phyloP scores from a whole-genome alignment of 2,329 filamentous ascomycete species.

The Aureobasidium sp. region DNA sequence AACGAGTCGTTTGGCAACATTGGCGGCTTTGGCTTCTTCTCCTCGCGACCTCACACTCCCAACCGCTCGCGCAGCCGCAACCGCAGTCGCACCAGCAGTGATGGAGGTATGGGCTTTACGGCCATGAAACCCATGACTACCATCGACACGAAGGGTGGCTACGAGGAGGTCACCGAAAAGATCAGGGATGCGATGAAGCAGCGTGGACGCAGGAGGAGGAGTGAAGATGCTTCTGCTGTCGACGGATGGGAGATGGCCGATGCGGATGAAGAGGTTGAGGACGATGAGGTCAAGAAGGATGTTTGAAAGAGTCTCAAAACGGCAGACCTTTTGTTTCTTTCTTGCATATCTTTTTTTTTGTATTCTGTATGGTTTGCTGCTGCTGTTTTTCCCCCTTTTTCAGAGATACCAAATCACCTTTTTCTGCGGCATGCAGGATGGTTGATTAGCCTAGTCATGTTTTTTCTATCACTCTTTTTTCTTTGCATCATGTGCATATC shows the following conservation, averaged over 20 bases:
- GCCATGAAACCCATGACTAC: constrained; percentile 62
- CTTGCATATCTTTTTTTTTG: too few relatives aligned
- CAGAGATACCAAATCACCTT: too few relatives aligned
- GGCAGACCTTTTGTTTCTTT: too few relatives aligned
- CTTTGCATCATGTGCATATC: too few relatives aligned
- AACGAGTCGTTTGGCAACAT: constrained; percentile 95
- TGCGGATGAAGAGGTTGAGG: constrained; percentile 16
- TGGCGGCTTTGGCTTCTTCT: constrained; percentile 79
- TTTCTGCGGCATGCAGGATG: too few relatives aligned
- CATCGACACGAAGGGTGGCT: constrained; percentile 56
- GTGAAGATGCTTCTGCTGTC: constrained; percentile 23
- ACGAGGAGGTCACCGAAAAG: constrained; percentile 75
- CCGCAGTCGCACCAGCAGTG: constrained; percentile 48
- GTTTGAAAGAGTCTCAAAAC: too few relatives aligned
- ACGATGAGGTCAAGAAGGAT: constrained; percentile 12
- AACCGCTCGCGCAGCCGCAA: constrained; percentile 61
- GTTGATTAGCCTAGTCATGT: too few relatives aligned
- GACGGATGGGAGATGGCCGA: constrained; percentile 20
- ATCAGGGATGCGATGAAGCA: constrained; percentile 79
- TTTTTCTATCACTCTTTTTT: too few relatives aligned
- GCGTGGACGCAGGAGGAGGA: constrained; percentile 54
- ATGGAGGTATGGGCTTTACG: constrained; percentile 42
- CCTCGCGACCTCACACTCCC: constrained; percentile 77
- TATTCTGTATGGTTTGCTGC: too few relatives aligned
- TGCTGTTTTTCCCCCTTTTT: too few relatives aligned